phyloP scores from a whole-genome alignment of 805 yeast genomes.

The Schwanniomyces sp. region DNA sequence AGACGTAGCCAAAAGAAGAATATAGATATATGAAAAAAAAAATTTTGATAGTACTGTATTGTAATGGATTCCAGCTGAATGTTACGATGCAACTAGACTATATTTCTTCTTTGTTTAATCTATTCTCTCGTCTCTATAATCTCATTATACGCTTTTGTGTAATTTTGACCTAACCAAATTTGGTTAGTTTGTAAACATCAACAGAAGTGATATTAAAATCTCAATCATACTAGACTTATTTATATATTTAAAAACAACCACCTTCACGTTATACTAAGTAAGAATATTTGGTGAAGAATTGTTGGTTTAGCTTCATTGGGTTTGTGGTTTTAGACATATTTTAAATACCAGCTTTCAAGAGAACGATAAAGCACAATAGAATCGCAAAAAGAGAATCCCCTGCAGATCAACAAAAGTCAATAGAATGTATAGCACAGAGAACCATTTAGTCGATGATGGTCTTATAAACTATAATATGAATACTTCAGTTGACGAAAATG shows the following conservation, averaged over 20 bases:
- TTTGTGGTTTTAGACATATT: neutral
- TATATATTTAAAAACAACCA: neutral
- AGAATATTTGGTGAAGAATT: neutral
- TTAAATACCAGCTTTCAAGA: neutral
- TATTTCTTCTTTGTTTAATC: neutral
- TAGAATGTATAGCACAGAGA: neutral
- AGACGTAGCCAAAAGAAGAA: neutral
- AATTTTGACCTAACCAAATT: conserved; percentile 5
- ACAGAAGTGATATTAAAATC: conserved; percentile 1
- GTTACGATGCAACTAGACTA: neutral
- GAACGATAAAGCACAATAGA: neutral
- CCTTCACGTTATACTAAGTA: neutral
- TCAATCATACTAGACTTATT: neutral
- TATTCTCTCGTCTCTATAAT: neutral
- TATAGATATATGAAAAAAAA: neutral
- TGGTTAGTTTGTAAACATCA: conserved; percentile 17
- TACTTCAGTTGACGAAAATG: neutral
- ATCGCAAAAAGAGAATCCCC: neutral
- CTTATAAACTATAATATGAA: neutral
- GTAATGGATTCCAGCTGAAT: neutral
- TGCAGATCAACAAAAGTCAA: neutral
- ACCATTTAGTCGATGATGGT: neutral
- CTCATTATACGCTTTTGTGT: neutral
- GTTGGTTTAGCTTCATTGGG: neutral
- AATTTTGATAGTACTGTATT: neutral